phyloP scores from a whole-genome alignment of 139 green algal genomes.

The Parachlorella kessleri region DNA sequence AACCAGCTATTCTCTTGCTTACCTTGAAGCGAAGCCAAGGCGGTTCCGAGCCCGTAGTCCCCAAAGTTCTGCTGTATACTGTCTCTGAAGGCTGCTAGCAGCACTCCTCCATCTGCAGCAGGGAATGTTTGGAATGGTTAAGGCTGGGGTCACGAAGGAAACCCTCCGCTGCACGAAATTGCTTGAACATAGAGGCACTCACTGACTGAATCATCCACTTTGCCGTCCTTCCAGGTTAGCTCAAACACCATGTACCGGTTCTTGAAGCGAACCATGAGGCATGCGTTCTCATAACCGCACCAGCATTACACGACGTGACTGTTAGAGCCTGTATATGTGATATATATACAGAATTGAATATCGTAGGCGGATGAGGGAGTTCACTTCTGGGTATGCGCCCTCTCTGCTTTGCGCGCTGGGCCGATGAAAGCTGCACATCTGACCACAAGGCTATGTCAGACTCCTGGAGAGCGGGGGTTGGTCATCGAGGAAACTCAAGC shows the following conservation, averaged over 20 bases:
- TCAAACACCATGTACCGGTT: slow-evolving; percentile 55
- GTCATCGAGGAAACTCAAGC: no score
- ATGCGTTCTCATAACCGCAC: not conserved
- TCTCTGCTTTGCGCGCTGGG: not conserved
- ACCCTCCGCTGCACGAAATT: not conserved
- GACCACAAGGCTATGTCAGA: no score
- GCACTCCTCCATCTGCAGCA: slow-evolving; percentile 23
- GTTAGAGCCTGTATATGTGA: no score
- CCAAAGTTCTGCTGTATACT: slow-evolving; percentile 48
- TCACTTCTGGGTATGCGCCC: not conserved
- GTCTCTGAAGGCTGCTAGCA: slow-evolving; percentile 38
- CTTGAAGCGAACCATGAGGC: slow-evolving; percentile 48
- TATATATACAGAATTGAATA: no score
- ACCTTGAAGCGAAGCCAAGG: slow-evolving; percentile 37
- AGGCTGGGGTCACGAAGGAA: no score
- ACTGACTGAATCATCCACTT: slow-evolving; percentile 39
- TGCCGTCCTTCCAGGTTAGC: slow-evolving; percentile 49
- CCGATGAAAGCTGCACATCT: no score
- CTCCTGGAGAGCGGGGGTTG: no score
- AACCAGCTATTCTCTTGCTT: no score
- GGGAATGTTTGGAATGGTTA: no score
- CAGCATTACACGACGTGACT: no score
- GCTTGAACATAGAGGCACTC: not conserved
- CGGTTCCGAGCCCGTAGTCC: slow-evolving; percentile 35
- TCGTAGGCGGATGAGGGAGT: no score